Evolutionary conservation across 257 asterid species (phyloP).

Genomic region (Solanum raphanifolium): DNA sequence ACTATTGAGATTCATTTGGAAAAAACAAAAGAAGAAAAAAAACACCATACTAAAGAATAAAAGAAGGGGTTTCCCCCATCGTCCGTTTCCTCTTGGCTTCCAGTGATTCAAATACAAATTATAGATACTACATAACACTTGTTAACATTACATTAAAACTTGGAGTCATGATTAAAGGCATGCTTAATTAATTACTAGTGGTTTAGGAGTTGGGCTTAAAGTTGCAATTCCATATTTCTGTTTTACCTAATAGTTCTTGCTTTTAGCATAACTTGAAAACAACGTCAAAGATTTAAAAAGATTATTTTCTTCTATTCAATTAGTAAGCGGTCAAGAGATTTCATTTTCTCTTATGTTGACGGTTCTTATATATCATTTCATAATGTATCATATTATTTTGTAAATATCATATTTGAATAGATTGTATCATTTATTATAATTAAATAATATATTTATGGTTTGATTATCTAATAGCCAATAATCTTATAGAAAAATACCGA

Average conservation of each 20-base stretch:
- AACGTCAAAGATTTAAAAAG: background rate
- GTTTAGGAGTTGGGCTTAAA: slow-evolving; percentile 13
- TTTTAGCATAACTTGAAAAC: background rate
- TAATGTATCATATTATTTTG: background rate
- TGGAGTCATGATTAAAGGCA: background rate
- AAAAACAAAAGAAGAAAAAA: background rate
- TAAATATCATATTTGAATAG: background rate
- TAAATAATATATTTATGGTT: background rate
- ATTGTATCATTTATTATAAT: no score
- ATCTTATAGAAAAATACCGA: background rate
- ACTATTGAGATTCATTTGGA: background rate
- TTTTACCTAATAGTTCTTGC: background rate
- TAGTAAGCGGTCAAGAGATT: background rate
- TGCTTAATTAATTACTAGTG: slow-evolving; percentile 7
- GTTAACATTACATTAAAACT: background rate
- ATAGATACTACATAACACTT: background rate
- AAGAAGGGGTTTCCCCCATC: background rate
- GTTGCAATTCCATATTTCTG: background rate
- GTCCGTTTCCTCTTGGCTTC: background rate
- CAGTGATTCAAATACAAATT: background rate
- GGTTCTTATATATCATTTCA: no score
- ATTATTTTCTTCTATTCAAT: background rate
- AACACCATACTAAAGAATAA: background rate
- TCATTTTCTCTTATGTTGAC: no score
- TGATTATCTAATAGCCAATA: no score